Conservation (phyloP, 1,139 yeast species). For the Blastobotrys indianensis region DNA sequence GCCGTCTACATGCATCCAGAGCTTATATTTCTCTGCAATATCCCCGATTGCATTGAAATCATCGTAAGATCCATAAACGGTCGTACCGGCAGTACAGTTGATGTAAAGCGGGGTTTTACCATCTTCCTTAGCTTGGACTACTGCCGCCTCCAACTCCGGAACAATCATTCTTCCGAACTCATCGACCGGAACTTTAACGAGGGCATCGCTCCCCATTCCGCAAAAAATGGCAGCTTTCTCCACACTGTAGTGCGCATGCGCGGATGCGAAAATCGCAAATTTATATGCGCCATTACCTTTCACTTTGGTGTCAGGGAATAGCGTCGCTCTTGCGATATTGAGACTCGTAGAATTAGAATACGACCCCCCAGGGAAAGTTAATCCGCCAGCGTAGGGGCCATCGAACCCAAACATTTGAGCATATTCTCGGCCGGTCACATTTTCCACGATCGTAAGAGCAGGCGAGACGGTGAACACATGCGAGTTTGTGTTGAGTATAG, state of each 20-base stretch:
- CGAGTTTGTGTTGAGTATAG: conserved; percentile 72
- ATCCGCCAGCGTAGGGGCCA: conserved; percentile 61
- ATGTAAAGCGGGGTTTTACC: conserved; percentile 72
- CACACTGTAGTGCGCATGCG: conserved; percentile 75
- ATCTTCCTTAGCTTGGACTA: conserved; percentile 39
- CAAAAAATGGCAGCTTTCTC: conserved; percentile 75
- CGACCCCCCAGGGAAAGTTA: conserved; percentile 84
- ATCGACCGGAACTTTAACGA: conserved; percentile 59
- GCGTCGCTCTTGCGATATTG: conserved; percentile 66
- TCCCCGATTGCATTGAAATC: conserved; percentile 51
- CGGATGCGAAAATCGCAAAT: conserved; percentile 67
- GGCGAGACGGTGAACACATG: conserved; percentile 88
- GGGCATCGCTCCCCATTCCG: conserved; percentile 62
- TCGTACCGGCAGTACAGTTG: conserved; percentile 85
- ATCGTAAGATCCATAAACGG: conserved; percentile 82
- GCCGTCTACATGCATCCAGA: conserved; percentile 85
- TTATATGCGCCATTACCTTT: conserved; percentile 50
- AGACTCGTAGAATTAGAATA: conserved; percentile 79
- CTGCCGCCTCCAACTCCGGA: conserved; percentile 42
- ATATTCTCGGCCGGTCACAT: conserved; percentile 59
- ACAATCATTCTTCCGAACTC: conserved; percentile 53
- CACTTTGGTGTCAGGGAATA: conserved; percentile 64
- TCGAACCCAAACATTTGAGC: conserved; percentile 60
- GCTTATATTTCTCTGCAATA: conserved; percentile 47
- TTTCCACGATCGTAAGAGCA: conserved; percentile 69